Evolutionary conservation across 202 grass and related monocot genomes (phyloP).

Genomic region (Brachypodium distachyon): DNA sequence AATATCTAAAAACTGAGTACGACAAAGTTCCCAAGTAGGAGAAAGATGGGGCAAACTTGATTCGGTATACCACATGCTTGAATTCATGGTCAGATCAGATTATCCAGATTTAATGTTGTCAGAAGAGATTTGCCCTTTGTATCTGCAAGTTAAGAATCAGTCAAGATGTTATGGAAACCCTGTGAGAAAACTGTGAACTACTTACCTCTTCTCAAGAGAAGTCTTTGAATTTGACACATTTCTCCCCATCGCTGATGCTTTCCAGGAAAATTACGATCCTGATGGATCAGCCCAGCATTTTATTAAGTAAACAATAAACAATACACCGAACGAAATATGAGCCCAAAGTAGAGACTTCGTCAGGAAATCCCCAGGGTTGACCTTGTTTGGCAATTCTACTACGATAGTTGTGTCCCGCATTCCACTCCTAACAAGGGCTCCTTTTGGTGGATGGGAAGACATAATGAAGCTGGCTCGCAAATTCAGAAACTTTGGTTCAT

Average conservation of each 20-base stretch:
- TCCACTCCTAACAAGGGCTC: no score
- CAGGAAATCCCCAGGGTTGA: no score
- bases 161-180: no score
- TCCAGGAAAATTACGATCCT: constrained; percentile 99
- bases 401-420: no score
- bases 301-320: background rate
- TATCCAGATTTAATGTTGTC: constrained; percentile 98
- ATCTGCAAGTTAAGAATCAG: constrained; percentile 40
- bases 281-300: constrained; percentile 62
- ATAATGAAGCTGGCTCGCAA: no score
- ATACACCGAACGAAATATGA: background rate
- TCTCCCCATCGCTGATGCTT: constrained; percentile 99
- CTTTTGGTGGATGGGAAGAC: no score
- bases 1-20: background rate
- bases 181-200: no score
- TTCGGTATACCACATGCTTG: constrained; percentile 50
- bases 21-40: background rate
- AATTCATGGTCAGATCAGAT: constrained; percentile 79
- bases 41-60: background rate
- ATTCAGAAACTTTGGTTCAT: no score
- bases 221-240: constrained; percentile 98
- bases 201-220: constrained; percentile 98
- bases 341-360: background rate
- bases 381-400: no score
- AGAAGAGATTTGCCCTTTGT: constrained; percentile 89